Evolutionary conservation across 2,329 filamentous ascomycete species (phyloP), one percentile per base, ranked within the genome.

Genomic region (Ramularia endophylla): DNA sequence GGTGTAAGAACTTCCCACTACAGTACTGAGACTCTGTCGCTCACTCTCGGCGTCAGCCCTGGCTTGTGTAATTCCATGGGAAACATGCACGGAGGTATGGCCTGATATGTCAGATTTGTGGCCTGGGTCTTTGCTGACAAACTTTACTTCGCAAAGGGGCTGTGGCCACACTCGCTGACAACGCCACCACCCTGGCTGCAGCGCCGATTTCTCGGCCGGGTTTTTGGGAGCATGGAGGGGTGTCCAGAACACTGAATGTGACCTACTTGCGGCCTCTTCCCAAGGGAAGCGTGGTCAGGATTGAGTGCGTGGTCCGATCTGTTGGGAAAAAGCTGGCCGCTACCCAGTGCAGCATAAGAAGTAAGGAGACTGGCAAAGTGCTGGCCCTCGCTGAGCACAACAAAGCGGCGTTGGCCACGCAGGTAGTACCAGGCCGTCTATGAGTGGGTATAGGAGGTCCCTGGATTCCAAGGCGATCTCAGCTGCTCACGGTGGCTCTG

Each of bases 101-200:
- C 22, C 22, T n/a, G n/a, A n/a, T n/a, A n/a, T n/a, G n/a, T n/a
- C n/a, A n/a, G n/a, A n/a, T n/a, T n/a, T n/a, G n/a, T n/a, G n/a
- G n/a, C n/a, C n/a, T n/a, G n/a, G n/a, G n/a, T n/a, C n/a, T n/a
- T n/a, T n/a, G n/a, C n/a, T n/a, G n/a, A n/a, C n/a, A n/a, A n/a
- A n/a, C n/a, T n/a, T n/a, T n/a, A n/a, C n/a, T n/a, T n/a, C n/a
- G 11, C 22, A 6, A 25, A 25, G 22, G 22, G 6, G 71, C 71
- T 4, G 70, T 70, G 0, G 70, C 71, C 0, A 60, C 74, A 8
- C 69, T 75, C 28, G 74, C 74, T 41, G 75, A 79, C 51, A 72
- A 76, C 59, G 65, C 67, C 39, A 71, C 68, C 1, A 67, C 62
- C 1, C 56, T 63, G 5, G 58, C 66, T 8, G 36, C 41, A 2